A percentile compares a stretch with the other conserved stretches of the same genome.
phyloP scores from a whole-genome alignment of 2,329 filamentous ascomycete genomes.

The Botrytis tulipae region DNA sequence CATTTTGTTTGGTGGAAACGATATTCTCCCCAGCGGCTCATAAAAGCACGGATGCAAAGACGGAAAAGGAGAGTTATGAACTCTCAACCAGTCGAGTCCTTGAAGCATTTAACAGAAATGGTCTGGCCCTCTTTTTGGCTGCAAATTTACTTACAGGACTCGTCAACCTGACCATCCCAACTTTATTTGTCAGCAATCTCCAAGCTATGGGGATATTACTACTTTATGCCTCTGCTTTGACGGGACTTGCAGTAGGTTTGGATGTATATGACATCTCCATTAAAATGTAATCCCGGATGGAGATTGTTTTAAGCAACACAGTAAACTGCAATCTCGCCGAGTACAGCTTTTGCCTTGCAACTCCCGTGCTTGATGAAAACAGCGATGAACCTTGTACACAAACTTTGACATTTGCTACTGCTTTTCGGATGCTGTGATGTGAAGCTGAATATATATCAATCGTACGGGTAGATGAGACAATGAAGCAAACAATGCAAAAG shows the following conservation, averaged over 20 bases:
- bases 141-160: constrained; percentile 88
- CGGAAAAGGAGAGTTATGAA: constrained; percentile 63
- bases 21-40: constrained; percentile 73
- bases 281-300: constrained; percentile 18
- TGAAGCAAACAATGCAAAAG: background rate
- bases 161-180: constrained; percentile 84
- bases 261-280: constrained; percentile 43
- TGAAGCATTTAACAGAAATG: constrained; percentile 83
- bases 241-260: constrained; percentile 64
- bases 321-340: constrained; percentile 8
- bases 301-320: background rate
- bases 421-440: background rate
- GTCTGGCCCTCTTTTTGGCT: constrained; percentile 77
- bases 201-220: constrained; percentile 72
- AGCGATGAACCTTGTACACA: constrained; percentile 10
- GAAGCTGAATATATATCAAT: background rate
- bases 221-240: constrained; percentile 67
- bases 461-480: constrained; percentile 12
- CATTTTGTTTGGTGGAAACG: constrained; percentile 76
- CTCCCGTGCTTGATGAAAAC: background rate
- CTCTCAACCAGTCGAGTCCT: constrained; percentile 79
- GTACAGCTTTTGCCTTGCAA: constrained; percentile 5
- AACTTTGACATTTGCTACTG: constrained; percentile 4
- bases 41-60: constrained; percentile 46
- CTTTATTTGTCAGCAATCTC: constrained; percentile 65